Evolutionary conservation across 1,284 basidiomycete species (phyloP).

Genomic region (Somion occarium): DNA sequence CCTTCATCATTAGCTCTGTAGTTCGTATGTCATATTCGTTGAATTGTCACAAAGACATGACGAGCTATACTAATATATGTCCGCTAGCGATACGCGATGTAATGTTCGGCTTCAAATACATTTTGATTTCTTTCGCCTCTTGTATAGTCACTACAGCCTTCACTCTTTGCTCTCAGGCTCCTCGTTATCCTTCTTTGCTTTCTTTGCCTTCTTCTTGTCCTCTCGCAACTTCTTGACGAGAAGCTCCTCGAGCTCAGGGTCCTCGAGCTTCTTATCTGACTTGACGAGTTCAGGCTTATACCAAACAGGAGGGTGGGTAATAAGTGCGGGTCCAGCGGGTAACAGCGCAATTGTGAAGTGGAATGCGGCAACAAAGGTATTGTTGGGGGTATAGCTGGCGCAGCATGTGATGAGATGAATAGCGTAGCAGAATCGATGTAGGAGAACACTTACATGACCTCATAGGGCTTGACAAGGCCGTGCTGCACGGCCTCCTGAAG

Average conservation of each 20-base stretch:
- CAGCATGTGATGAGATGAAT: not conserved
- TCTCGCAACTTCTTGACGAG: conserved; percentile 81
- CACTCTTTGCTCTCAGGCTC: conserved; percentile 25
- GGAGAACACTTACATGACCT: conserved; percentile 68
- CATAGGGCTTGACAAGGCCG: conserved; percentile 84
- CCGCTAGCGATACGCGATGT: conserved; percentile 5
- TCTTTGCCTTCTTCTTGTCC: conserved; percentile 91
- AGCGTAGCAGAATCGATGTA: not conserved
- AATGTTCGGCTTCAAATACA: not conserved
- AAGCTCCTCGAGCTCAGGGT: conserved; percentile 78
- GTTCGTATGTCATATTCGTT: not conserved
- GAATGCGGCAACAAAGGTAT: conserved; percentile 86
- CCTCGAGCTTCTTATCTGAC: conserved; percentile 85
- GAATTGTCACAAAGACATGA: not conserved
- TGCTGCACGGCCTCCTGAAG: conserved; percentile 96
- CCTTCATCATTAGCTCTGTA: conserved; percentile 6
- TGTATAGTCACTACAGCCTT: conserved; percentile 24
- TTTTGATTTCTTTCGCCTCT: not conserved
- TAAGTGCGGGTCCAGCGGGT: conserved; percentile 77
- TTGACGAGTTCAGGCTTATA: conserved; percentile 89
- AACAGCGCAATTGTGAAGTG: conserved; percentile 94
- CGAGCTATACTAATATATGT: conserved; percentile 5
- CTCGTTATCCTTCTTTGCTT: conserved; percentile 53
- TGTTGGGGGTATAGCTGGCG: conserved; percentile 70
- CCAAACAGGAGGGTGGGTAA: conserved; percentile 88